A percentile compares a stretch with the other conserved stretches of the same genome.
These are phyloP conservation scores for Barnettozyma hawaiiensis DNA, from an alignment of 1,139 yeast genomes.

Conservation along the genomic window DNA sequence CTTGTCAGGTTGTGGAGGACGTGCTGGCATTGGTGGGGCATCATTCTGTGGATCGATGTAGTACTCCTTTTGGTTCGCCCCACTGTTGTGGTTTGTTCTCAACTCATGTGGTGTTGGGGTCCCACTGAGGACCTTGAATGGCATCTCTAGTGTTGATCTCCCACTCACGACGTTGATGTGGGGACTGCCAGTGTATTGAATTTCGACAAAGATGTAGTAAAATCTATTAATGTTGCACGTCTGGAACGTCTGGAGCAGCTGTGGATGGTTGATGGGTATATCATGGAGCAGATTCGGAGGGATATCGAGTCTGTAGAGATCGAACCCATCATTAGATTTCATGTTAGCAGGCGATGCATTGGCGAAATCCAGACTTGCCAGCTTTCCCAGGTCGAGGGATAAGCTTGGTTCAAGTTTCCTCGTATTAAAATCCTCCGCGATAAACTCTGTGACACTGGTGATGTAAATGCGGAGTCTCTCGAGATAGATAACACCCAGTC, in stretches of 20 bases:
- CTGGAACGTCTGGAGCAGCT: conserved; percentile 32
- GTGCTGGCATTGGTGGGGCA: neutral
- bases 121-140: conserved; percentile 15
- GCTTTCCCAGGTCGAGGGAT: neutral
- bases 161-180: neutral
- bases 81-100: neutral
- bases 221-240: conserved; percentile 51
- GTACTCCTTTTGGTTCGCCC: neutral
- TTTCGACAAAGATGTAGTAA: conserved; percentile 40
- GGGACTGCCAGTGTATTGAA: conserved; percentile 32
- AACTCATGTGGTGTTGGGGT: neutral
- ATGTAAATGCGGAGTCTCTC: neutral
- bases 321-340: neutral
- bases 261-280: neutral
- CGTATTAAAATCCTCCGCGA: neutral
- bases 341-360: neutral
- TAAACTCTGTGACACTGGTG: neutral
- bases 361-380: conserved; percentile 4
- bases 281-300: neutral
- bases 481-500: conserved; percentile 3
- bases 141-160: neutral
- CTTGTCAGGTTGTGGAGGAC: neutral
- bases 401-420: neutral
- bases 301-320: conserved; percentile 3
- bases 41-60: neutral